These are phyloP conservation scores for Vickermania spadyakhi DNA, from an alignment of 208 protist genomes.

Conservation along the genomic window DNA sequence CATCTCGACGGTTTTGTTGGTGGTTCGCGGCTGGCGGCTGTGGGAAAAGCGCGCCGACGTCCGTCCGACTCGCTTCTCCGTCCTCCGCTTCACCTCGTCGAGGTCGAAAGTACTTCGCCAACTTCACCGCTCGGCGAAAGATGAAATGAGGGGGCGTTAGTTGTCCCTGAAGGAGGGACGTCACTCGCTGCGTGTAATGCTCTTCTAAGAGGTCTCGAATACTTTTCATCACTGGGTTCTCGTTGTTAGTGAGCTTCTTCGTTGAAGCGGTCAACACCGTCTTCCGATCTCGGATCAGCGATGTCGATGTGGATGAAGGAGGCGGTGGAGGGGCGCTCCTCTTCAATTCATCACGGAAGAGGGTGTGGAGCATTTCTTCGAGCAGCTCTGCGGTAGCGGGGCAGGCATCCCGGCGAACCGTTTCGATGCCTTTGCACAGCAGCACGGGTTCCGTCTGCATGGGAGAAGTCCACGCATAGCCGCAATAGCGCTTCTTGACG, in stretches of 20 bases:
- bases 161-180: constrained; percentile 26
- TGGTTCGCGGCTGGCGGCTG: no score
- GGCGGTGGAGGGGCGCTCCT: neutral
- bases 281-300: no score
- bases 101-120: constrained; percentile 42
- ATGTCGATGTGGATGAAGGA: neutral
- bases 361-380: constrained; percentile 23
- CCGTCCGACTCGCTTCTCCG: no score
- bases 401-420: constrained; percentile 99
- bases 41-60: no score
- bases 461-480: constrained; percentile 95
- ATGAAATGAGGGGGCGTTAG: constrained; percentile 52
- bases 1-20: no score
- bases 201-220: neutral
- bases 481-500: constrained; percentile 99
- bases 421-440: constrained; percentile 98
- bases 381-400: constrained; percentile 35
- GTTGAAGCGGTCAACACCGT: neutral
- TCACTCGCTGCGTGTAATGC: neutral
- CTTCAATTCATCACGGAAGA: constrained; percentile 34
- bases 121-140: constrained; percentile 70
- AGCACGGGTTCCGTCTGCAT: constrained; percentile 93
- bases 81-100: no score
- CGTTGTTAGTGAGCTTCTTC: neutral
- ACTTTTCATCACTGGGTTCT: neutral